Base-by-base conservation (phyloP, 208 protist species). In the Trypanosoma congolense region DNA sequence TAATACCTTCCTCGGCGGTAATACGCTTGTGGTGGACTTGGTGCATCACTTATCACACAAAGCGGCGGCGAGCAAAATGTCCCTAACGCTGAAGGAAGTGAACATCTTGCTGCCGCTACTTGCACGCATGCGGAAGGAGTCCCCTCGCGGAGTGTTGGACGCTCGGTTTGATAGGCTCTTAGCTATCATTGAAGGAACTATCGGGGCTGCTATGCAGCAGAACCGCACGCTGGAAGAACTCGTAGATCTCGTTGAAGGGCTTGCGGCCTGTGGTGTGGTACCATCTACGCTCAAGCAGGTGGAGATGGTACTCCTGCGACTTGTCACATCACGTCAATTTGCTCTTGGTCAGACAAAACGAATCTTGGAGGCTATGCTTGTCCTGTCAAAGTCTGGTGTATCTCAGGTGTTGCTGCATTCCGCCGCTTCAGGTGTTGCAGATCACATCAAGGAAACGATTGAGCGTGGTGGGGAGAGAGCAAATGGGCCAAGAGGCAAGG, bases 21-120 rank as follows among this genome's bases (percentile, higher is more conserved):
- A 42, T 24, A 70, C 66, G 2, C 67, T 93, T 8, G 43, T 73
- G 14, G 24, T 36, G 0, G 81, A 93, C 48, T 67, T 93, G 9
- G 60, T 90, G 14, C 74, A 81, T 28, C 86, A 87, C 69, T 57
- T 93, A 12, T 75, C 81, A 8, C 74, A 80, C 3, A 77, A 77
- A 44, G 66, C 74, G 1, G 66, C 79, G 14, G 58, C 69, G 18
- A 65, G 79, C 0, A 77, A 81, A 54, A 57, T 63, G 3, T 44
- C 36, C 5, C 53, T 93, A 12, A 49, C 65, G 0, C 28, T 94
- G 5, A 40, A 50, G 14, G 83, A 94, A 30, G 67, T 88, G 4
- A 78, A 69, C 14, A 75, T 66, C 3, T 56, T 87, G 16, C 54
- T 94, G 46, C 83, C 78, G 33, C 58, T 86, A 45, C 48, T 94